Percentiles rank a stretch among this genome's conserved stretches.
phyloP scores from a whole-genome alignment of 2,329 filamentous ascomycete genomes.

The Claviceps africana region DNA sequence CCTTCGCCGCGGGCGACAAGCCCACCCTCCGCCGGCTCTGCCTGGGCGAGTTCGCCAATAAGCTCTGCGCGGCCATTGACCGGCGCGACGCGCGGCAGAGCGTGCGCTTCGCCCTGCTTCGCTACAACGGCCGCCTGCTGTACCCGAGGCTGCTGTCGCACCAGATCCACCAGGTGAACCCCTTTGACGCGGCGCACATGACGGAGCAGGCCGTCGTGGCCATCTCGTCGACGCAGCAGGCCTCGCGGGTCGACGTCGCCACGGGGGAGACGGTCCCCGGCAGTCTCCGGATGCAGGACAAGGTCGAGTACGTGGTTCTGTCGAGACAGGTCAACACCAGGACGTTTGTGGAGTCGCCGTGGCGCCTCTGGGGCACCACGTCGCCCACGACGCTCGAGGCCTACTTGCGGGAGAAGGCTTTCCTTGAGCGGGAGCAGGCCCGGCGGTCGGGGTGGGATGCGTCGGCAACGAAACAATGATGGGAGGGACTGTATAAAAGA shows the following conservation, averaged over 20 bases:
- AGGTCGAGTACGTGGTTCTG: slow-evolving; percentile 52
- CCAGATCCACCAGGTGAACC: slow-evolving; percentile 33
- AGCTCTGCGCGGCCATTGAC: slow-evolving; percentile 39
- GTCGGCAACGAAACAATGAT: slow-evolving; percentile 2
- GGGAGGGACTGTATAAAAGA: too few species aligned
- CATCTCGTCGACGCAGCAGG: slow-evolving; percentile 41
- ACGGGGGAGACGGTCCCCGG: slow-evolving; percentile 29
- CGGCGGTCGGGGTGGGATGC: slow-evolving; percentile 19
- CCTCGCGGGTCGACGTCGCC: slow-evolving; percentile 26
- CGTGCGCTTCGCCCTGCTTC: slow-evolving; percentile 40
- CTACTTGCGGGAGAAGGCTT: slow-evolving; percentile 22
- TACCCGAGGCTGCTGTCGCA: slow-evolving; percentile 41
- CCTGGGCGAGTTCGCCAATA: slow-evolving; percentile 33
- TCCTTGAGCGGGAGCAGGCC: slow-evolving; percentile 20
- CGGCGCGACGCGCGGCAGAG: slow-evolving; percentile 31
- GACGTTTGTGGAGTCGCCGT: slow-evolving; percentile 35
- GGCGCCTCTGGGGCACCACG: slow-evolving; percentile 53
- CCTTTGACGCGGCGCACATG: slow-evolving; percentile 22
- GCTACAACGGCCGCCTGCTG: slow-evolving; percentile 27
- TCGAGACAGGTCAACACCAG: slow-evolving; percentile 31
- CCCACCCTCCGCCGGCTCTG: slow-evolving; percentile 38
- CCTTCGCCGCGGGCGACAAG: slow-evolving; percentile 45
- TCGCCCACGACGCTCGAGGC: slow-evolving; percentile 35
- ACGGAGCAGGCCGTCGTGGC: slow-evolving; percentile 44
- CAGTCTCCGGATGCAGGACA: slow-evolving; percentile 35